These are phyloP conservation scores for Colletotrichum tropicale DNA, from an alignment of 2,329 filamentous ascomycete genomes.

Conservation along the genomic window DNA sequence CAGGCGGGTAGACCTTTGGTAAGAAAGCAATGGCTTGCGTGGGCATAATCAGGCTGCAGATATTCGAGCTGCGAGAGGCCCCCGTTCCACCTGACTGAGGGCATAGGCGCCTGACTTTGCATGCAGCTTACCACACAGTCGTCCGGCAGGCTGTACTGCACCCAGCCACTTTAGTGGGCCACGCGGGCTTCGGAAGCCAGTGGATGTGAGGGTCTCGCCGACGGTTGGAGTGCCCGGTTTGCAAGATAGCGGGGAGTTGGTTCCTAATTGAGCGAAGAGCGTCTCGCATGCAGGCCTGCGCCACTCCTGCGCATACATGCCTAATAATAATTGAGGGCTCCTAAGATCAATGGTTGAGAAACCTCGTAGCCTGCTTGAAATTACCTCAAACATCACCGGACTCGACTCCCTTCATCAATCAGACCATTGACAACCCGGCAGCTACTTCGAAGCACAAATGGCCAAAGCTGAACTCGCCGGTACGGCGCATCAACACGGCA, in stretches of 20 bases:
- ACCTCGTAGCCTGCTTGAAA: rapidly evolving
- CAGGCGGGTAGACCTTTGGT: no score
- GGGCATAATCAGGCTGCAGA: neutral
- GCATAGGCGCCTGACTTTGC: neutral
- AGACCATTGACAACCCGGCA: slow-evolving; percentile 25
- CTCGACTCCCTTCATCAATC: rapidly evolving
- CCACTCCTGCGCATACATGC: neutral
- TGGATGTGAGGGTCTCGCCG: rapidly evolving
- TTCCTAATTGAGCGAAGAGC: neutral
- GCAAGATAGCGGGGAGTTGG: neutral
- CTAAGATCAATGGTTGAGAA: rapidly evolving
- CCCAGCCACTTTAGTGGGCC: neutral
- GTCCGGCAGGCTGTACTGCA: no score
- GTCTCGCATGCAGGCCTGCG: neutral
- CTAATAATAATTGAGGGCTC: neutral
- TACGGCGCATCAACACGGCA: slow-evolving; percentile 56
- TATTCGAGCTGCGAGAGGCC: neutral
- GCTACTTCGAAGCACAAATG: slow-evolving; percentile 40
- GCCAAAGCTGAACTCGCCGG: slow-evolving; percentile 49
- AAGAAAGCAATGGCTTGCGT: neutral
- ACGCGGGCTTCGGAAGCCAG: neutral
- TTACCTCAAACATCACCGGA: neutral
- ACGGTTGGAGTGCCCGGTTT: rapidly evolving
- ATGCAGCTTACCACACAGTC: neutral
- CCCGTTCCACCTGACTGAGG: neutral